Conservation (phyloP, 371 early-diverging fungal species). For the Mucor piriformis region DNA sequence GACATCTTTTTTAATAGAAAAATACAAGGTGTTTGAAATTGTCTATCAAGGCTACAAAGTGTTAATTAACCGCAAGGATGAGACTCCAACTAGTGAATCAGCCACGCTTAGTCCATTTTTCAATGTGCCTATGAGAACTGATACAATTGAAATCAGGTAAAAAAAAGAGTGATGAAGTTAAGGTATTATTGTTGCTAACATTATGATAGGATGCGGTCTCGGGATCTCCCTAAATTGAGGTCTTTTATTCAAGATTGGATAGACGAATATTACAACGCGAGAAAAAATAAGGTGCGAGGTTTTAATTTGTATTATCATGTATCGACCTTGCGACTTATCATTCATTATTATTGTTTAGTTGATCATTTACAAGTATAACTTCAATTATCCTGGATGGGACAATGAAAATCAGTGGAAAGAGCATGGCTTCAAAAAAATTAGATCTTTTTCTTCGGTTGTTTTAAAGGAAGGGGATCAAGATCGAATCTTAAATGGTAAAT, state of each 20-base stretch:
- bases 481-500: slow-evolving; percentile 30
- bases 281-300: slow-evolving; percentile 24
- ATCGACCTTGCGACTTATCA: not conserved
- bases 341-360: slow-evolving; percentile 7
- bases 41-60: slow-evolving; percentile 34
- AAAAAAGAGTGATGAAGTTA: not conserved
- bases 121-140: not conserved
- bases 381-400: slow-evolving; percentile 18
- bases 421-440: slow-evolving; percentile 29
- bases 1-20: slow-evolving; percentile 1
- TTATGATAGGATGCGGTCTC: slow-evolving; percentile 27
- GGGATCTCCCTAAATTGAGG: slow-evolving; percentile 22
- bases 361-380: slow-evolving; percentile 27
- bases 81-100: slow-evolving; percentile 5
- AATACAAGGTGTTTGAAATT: slow-evolving; percentile 25
- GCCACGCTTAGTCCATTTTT: slow-evolving; percentile 3
- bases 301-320: not conserved
- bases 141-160: slow-evolving; percentile 24
- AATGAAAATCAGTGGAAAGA: slow-evolving; percentile 27
- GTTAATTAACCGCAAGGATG: slow-evolving; percentile 20
- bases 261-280: slow-evolving; percentile 30
- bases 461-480: slow-evolving; percentile 39
- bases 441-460: slow-evolving; percentile 32
- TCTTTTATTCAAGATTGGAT: slow-evolving; percentile 40
- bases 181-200: too few relatives aligned